Evolutionary conservation across 306 rosid genomes (phyloP), one percentile per base, ranked within the genome.

Genomic region (Rosa rugosa): DNA sequence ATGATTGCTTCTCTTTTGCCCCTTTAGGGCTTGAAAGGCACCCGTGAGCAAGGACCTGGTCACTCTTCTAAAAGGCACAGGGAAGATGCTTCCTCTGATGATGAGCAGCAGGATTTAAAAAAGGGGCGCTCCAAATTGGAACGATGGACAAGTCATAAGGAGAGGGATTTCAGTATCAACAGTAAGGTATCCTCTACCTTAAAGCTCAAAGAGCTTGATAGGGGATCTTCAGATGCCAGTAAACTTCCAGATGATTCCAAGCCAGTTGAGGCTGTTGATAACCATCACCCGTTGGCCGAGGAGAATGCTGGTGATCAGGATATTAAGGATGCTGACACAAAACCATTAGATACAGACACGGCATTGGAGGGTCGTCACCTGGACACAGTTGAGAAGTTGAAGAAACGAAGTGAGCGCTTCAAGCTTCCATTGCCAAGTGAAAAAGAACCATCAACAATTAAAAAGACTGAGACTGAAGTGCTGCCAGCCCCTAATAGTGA

Each of bases 381-480:
- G 78, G 97, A 96, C 86, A 96, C 99, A 4, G 98, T 93, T 18
- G 99, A 96, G 97, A 90, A 90, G 89, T 85, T 96, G 87, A 96
- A 96, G 90, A 96, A 96, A 84, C 89, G 99, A 38, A 96, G 99
- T 1, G 99, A 96, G 87, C 90, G 99, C 75, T 96, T 96, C 97
- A 93, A 90, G 91, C 98, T 90, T 75, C 99, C 98, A 9, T 85
- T 96, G 97, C 98, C 98, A 7, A 91, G 92, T 77, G 99, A 93
- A 80, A 96, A 93, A 85, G 99, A 96, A 62, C 87, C 91, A 38
- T 16, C 70, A 50, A 77, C 77, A 57, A 81, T 84, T 5, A 96
- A 89, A 77, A 96, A 90, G 88, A 47, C 91, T 80, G 99, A 96
- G 86, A 84, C 78, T 67, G 99, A 91, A 83, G 86, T 90, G 56